Evolutionary conservation across 129 eudicot species (phyloP), one percentile per base, ranked within the genome.

Genomic region (Logfia minima): DNA sequence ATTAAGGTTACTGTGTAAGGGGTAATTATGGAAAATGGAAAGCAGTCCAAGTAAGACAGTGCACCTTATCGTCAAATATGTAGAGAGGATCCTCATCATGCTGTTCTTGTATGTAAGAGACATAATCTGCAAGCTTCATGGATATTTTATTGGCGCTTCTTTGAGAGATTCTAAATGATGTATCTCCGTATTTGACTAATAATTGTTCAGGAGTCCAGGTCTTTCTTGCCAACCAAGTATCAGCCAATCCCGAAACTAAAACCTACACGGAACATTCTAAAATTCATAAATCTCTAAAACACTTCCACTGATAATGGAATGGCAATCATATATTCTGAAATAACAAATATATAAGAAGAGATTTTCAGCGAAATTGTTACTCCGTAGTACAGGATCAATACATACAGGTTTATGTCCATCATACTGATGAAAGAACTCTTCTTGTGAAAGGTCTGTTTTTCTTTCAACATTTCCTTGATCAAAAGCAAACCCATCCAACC

Each of bases 41-140:
- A 29, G 22, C 28, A 66, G 13, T 19, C 31, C 10, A 58, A 45
- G 45, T 24, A 82, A 77, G 23, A 73, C 8, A 81, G 28, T 37
- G 81, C 31, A 92, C 99, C 96, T 89, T 89, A 64, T 89, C 93
- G 48, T 91, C 97, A 79, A 94, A 94, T 61, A 94, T 86, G 80
- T 94, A 94, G 34, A 94, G 89, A 67, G 99, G 99, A 81, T 94
- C 99, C 87, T 94, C 99, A 76, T 94, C 99, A 79, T 86, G 99
- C 77, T 94, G 99, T 77, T 82, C 63, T 85, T 94, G 87, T 67
- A 75, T 83, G 84, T 94, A 94, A 55, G 90, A 91, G 60, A 85
- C 77, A 52, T 94, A 94, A 85, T 94, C 99, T 86, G 84, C 81
- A 52, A 89, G 83, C 37, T 87, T 87, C 92, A 94, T 94, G 37